Evolutionary conservation across 2,329 filamentous ascomycete genomes (phyloP).

Genomic region (Venturia pyrina): DNA sequence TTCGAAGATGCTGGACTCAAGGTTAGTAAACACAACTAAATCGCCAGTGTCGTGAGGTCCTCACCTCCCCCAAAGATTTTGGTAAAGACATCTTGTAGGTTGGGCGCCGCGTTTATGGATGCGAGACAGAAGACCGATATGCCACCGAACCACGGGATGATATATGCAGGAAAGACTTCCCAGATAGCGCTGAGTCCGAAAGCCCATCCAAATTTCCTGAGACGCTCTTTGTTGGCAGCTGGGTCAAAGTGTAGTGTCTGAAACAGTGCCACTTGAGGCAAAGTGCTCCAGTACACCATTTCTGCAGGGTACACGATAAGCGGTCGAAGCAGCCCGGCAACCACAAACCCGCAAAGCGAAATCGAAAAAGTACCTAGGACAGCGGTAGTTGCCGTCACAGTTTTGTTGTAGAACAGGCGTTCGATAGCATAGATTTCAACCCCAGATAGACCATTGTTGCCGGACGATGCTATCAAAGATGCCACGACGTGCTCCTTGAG

Average conservation of each 20-base stretch:
- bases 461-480: slow-evolving; percentile 7
- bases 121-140: slow-evolving; percentile 14
- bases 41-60: neutral
- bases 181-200: slow-evolving; percentile 16
- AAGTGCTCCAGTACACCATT: slow-evolving; percentile 64
- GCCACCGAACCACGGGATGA: slow-evolving; percentile 8
- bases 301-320: slow-evolving; percentile 41
- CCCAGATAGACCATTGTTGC: slow-evolving; percentile 5
- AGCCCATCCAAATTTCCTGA: slow-evolving; percentile 12
- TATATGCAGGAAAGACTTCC: slow-evolving; percentile 14
- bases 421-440: slow-evolving; percentile 3
- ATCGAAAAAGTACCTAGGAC: slow-evolving; percentile 55
- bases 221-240: slow-evolving; percentile 33
- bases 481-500: slow-evolving; percentile 8
- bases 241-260: slow-evolving; percentile 62
- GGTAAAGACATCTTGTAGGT: slow-evolving; percentile 4
- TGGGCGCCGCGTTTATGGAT: slow-evolving; percentile 5
- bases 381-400: slow-evolving; percentile 40
- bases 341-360: slow-evolving; percentile 43
- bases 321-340: slow-evolving; percentile 21
- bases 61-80: slow-evolving; percentile 13
- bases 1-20: neutral
- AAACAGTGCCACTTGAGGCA: slow-evolving; percentile 58
- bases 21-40: neutral
- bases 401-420: slow-evolving; percentile 46